Percentiles rank a stretch among this genome's conserved stretches.
Conservation (phyloP, 106 monocot species). For the Phalaenopsis aphrodite region DNA sequence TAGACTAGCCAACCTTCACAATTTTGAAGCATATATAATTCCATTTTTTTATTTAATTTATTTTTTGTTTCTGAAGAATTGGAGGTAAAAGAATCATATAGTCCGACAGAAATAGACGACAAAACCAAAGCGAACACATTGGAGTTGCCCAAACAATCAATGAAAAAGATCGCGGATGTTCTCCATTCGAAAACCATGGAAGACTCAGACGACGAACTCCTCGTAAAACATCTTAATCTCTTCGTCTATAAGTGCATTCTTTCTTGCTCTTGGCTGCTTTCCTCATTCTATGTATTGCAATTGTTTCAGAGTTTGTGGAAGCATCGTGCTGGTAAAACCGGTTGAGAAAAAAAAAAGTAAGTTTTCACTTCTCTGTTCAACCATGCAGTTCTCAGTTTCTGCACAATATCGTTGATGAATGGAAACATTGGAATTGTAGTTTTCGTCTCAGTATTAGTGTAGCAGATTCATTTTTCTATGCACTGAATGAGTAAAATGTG, state of each 20-base stretch:
- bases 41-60: too few species aligned
- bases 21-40: too few species aligned
- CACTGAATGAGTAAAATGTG: too few species aligned
- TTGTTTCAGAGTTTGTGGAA: conserved; percentile 42
- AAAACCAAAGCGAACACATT: background rate
- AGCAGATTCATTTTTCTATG: too few species aligned
- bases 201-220: conserved; percentile 67
- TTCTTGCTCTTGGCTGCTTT: background rate
- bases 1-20: too few species aligned
- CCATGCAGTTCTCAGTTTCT: too few species aligned
- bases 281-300: background rate
- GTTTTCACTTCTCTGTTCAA: too few species aligned
- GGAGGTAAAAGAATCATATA: conserved; percentile 9
- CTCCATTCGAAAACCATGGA: conserved; percentile 9
- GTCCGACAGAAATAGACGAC: background rate
- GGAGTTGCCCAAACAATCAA: conserved; percentile 1
- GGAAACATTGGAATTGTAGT: too few species aligned
- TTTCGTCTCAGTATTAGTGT: too few species aligned
- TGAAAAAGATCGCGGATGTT: conserved; percentile 11
- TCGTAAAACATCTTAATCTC: conserved; percentile 36
- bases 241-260: background rate
- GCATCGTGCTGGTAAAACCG: conserved; percentile 24
- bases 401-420: too few species aligned
- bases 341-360: background rate
- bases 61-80: conserved; percentile 5